phyloP scores from a whole-genome alignment of 1,139 yeast genomes.

The Yamadazyma friedrichii region DNA sequence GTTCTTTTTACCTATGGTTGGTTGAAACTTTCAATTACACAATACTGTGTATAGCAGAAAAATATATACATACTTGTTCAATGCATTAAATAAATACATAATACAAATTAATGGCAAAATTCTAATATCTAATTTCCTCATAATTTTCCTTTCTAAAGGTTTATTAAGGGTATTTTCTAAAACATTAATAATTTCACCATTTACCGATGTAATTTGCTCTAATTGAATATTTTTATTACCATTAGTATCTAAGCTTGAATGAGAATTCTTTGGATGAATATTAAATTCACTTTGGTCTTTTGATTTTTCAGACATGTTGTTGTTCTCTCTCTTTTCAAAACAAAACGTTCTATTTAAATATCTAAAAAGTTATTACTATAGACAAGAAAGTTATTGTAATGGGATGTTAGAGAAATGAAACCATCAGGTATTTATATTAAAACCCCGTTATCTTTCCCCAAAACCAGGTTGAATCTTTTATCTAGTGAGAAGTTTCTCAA shows the following conservation, averaged over 20 bases:
- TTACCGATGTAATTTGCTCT: constrained; percentile 17
- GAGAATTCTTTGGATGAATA: constrained; percentile 12
- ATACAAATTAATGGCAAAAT: constrained; percentile 29
- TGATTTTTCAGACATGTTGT: background rate
- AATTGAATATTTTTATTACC: constrained; percentile 9
- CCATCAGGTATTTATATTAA: background rate
- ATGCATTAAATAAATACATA: constrained; percentile 29
- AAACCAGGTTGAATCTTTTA: too few relatives aligned
- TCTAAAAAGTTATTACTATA: too few relatives aligned
- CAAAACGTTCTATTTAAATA: background rate
- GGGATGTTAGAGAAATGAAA: background rate
- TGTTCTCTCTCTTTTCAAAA: background rate
- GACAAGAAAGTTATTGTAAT: too few relatives aligned
- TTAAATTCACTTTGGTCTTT: constrained; percentile 8
- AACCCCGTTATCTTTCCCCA: constrained; percentile 1
- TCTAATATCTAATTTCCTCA: constrained; percentile 33
- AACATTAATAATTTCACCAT: constrained; percentile 14
- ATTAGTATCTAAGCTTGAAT: constrained; percentile 14
- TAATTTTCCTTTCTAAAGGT: constrained; percentile 23
- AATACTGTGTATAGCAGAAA: too few relatives aligned
- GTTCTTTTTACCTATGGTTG: too few relatives aligned
- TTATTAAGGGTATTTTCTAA: constrained; percentile 15
- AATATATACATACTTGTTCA: constrained; percentile 18
- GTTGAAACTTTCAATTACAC: too few relatives aligned
- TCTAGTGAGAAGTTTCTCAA: too few relatives aligned